phyloP scores from a whole-genome alignment of 441 rosid species.

The Croton laevigatus region DNA sequence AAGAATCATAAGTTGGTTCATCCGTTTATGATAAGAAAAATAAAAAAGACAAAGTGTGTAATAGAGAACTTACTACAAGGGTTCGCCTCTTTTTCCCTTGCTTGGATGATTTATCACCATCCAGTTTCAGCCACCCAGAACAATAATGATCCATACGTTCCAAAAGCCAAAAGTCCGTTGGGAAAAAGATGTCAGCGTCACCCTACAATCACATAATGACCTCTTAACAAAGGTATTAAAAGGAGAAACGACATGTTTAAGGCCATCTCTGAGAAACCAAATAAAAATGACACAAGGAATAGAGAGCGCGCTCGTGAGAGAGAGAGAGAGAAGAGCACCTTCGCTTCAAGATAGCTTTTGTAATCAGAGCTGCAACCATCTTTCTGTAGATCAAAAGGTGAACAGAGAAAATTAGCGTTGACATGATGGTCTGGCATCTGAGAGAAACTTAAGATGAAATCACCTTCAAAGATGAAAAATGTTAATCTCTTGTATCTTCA shows the following conservation, averaged over 20 bases:
- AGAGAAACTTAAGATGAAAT: constrained; percentile 8
- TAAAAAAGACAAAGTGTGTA: constrained; percentile 14
- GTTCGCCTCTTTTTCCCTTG: constrained; percentile 83
- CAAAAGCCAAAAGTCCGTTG: constrained; percentile 89
- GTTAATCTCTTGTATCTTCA: background rate
- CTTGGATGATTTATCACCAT: constrained; percentile 48
- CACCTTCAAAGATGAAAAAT: background rate
- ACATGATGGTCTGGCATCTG: background rate
- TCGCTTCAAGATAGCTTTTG: constrained; percentile 79
- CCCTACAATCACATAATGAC: constrained; percentile 43
- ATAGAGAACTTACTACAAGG: constrained; percentile 57
- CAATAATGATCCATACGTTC: constrained; percentile 88
- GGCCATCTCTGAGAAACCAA: constrained; percentile 10
- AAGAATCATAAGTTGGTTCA: background rate
- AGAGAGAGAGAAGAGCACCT: constrained; percentile 44
- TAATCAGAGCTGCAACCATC: constrained; percentile 84
- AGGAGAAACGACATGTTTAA: background rate
- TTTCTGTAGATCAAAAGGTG: constrained; percentile 54
- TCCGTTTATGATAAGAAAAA: too few relatives aligned
- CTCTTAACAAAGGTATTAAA: background rate
- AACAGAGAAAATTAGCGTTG: constrained; percentile 16
- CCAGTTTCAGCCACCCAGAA: constrained; percentile 68
- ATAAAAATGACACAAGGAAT: background rate
- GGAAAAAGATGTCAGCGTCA: constrained; percentile 96
- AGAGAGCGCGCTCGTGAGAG: constrained; percentile 1